These are phyloP conservation scores for Cladorrhinum sp. DNA, from an alignment of 2,329 filamentous ascomycete species.

Conservation along the genomic window DNA sequence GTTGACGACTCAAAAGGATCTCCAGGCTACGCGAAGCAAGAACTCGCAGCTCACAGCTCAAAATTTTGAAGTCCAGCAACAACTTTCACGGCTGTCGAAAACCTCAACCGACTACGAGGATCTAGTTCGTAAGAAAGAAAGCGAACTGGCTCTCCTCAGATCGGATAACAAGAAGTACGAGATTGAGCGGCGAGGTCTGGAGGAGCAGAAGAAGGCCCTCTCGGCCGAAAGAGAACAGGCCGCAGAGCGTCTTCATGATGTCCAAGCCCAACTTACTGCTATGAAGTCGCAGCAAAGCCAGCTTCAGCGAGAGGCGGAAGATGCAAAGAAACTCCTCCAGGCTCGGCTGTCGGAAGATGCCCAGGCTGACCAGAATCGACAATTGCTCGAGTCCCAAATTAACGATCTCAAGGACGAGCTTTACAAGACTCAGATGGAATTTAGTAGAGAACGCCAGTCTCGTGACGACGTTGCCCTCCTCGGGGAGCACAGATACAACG, in stretches of 20 bases:
- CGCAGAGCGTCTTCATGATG: constrained; percentile 70
- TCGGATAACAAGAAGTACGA: constrained; percentile 81
- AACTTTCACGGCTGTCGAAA: constrained; percentile 80
- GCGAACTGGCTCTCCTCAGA: constrained; percentile 81
- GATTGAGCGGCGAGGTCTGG: constrained; percentile 72
- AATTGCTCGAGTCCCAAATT: constrained; percentile 82
- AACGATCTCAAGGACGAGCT: constrained; percentile 83
- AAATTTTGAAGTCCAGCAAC: constrained; percentile 77
- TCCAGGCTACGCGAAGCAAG: constrained; percentile 69
- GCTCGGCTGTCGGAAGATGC: constrained; percentile 87
- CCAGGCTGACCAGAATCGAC: constrained; percentile 76
- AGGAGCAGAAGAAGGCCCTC: constrained; percentile 72
- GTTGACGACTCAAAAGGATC: constrained; percentile 71
- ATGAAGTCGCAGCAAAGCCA: constrained; percentile 81
- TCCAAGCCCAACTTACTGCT: constrained; percentile 83
- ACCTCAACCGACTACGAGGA: constrained; percentile 96
- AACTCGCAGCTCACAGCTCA: constrained; percentile 76
- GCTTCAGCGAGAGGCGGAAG: constrained; percentile 81
- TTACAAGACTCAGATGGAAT: constrained; percentile 79
- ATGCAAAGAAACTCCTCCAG: constrained; percentile 82
- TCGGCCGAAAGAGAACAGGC: constrained; percentile 76
- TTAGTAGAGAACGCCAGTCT: constrained; percentile 88
- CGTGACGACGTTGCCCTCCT: constrained; percentile 90
- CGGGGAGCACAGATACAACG: constrained; percentile 80
- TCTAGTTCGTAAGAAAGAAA: constrained; percentile 88